Percentiles rank a stretch among this genome's conserved stretches.
phyloP scores from a whole-genome alignment of 257 asterid species.

The Solanum chmielewskii region DNA sequence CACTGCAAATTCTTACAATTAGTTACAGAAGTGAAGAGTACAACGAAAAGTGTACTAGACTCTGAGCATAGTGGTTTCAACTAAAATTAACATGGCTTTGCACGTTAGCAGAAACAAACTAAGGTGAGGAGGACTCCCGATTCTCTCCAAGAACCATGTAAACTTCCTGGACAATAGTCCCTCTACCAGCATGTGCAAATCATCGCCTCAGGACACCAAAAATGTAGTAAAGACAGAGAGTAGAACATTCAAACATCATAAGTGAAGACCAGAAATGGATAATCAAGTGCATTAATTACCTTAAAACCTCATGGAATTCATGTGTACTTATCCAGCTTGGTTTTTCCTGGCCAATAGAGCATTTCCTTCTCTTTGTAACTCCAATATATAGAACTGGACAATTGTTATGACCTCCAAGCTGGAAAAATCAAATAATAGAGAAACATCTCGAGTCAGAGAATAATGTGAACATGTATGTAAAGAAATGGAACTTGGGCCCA shows the following conservation, averaged over 20 bases:
- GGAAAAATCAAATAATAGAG: not conserved
- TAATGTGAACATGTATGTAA: not conserved
- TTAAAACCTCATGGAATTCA: conserved; percentile 71
- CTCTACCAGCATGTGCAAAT: not conserved
- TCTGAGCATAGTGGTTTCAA: not conserved
- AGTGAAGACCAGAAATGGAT: not conserved
- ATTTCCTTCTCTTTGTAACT: conserved; percentile 59
- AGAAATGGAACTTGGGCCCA: not conserved
- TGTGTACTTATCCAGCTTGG: conserved; percentile 45
- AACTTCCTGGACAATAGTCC: not conserved
- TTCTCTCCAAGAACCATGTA: not conserved
- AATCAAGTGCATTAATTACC: conserved; percentile 31
- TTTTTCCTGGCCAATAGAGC: conserved; percentile 58
- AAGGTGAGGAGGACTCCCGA: not conserved
- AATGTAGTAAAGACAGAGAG: not conserved
- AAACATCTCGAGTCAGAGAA: not conserved
- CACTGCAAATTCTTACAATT: conserved; percentile 32
- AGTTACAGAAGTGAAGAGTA: not conserved
- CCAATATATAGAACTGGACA: conserved; percentile 55
- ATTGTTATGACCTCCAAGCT: conserved; percentile 58
- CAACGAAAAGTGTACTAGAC: not conserved
- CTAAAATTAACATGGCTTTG: not conserved
- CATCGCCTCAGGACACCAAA: not conserved
- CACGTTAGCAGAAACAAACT: not conserved
- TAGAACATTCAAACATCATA: not conserved